Conservation (phyloP, 306 rosid genomes). For the Mimosa bimucronata region DNA sequence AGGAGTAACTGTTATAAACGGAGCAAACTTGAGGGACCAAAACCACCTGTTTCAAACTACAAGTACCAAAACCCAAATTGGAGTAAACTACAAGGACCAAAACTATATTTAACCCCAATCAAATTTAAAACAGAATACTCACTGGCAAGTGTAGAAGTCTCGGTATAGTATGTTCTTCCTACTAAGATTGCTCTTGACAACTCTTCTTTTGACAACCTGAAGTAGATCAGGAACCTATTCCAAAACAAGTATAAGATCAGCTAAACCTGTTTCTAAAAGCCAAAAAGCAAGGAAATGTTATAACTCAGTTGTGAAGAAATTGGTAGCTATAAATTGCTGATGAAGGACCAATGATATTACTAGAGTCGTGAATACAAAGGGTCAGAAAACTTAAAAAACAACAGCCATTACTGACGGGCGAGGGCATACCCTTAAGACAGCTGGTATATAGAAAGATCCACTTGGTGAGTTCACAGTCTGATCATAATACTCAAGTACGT, state of each 20-base stretch:
- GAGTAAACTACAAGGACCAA: no score
- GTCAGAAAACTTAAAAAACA: conserved; percentile 15
- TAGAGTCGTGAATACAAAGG: conserved; percentile 1
- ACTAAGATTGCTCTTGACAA: conserved; percentile 63
- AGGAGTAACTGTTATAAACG: no score
- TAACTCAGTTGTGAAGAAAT: neutral
- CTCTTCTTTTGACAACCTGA: conserved; percentile 90
- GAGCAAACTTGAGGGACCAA: no score
- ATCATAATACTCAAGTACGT: conserved; percentile 90
- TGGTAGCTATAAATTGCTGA: conserved; percentile 12
- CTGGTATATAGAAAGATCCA: conserved; percentile 94
- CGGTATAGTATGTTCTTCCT: conserved; percentile 85
- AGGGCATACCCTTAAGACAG: conserved; percentile 85
- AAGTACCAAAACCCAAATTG: no score
- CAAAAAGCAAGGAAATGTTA: conserved; percentile 23
- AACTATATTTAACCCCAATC: no score
- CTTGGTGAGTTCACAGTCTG: conserved; percentile 89
- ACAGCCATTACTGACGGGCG: conserved; percentile 6
- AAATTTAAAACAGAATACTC: conserved; percentile 47
- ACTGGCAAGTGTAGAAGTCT: conserved; percentile 87
- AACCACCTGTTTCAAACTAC: no score
- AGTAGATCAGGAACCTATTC: conserved; percentile 89
- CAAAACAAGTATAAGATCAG: conserved; percentile 42
- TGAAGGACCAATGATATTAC: conserved; percentile 1
- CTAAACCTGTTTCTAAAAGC: conserved; percentile 26